phyloP scores from a whole-genome alignment of 2,329 filamentous ascomycete species.

The Colletotrichum limetticola region DNA sequence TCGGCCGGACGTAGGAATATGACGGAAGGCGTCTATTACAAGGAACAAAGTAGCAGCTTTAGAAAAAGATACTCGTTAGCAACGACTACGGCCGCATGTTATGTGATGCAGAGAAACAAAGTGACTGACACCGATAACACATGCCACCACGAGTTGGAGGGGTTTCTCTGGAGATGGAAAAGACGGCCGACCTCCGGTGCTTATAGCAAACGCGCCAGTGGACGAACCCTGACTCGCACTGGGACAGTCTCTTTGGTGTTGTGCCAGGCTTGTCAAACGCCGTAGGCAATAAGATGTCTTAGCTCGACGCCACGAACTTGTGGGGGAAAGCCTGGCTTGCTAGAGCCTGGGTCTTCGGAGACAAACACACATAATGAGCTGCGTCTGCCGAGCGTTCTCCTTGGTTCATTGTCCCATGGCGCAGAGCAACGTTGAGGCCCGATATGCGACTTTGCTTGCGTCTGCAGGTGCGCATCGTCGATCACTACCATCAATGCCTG shows the following conservation, averaged over 20 bases:
- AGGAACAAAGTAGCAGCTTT: neutral
- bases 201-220: slow-evolving; percentile 25
- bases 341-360: neutral
- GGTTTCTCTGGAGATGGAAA: slow-evolving; percentile 30
- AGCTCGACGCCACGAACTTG: slow-evolving; percentile 32
- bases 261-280: slow-evolving; percentile 34
- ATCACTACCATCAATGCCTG: slow-evolving; percentile 4
- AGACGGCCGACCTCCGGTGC: slow-evolving; percentile 12
- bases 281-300: slow-evolving; percentile 32
- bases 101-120: slow-evolving; percentile 5
- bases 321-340: slow-evolving; percentile 15
- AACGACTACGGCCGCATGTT: slow-evolving; percentile 16
- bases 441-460: neutral
- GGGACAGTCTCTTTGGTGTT: slow-evolving; percentile 17
- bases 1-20: neutral
- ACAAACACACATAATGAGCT: slow-evolving; percentile 10
- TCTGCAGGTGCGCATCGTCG: slow-evolving; percentile 2
- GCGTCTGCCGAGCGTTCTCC: slow-evolving; percentile 3
- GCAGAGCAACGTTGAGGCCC: neutral
- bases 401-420: neutral
- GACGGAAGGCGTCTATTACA: neutral
- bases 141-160: slow-evolving; percentile 13
- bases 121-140: slow-evolving; percentile 18
- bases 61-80: neutral
- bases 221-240: slow-evolving; percentile 28